Evolutionary conservation across 1,284 basidiomycete genomes (phyloP).

Genomic region (Prillingera fragicola): DNA sequence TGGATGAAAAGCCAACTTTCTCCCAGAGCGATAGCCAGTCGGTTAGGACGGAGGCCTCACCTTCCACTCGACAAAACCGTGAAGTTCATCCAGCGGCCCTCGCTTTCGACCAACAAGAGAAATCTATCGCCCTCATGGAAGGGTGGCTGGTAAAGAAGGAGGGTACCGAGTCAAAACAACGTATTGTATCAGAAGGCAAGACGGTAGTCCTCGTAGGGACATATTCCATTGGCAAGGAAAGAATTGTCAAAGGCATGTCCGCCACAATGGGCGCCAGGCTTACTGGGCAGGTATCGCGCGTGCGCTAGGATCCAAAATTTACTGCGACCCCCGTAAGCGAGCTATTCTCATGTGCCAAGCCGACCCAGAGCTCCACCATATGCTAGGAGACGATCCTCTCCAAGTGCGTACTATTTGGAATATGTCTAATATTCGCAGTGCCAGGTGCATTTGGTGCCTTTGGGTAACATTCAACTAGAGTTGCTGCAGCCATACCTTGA

Average conservation of each 20-base stretch:
- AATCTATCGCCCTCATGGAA: constrained; percentile 47
- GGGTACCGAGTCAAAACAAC: constrained; percentile 26
- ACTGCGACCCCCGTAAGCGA: constrained; percentile 77
- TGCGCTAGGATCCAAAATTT: constrained; percentile 76
- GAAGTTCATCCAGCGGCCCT: constrained; percentile 1
- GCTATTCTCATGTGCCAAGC: constrained; percentile 73
- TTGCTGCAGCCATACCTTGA: constrained; percentile 71
- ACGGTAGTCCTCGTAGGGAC: constrained; percentile 84
- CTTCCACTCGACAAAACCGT: no score
- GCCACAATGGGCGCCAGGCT: constrained; percentile 1
- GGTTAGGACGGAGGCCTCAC: no score
- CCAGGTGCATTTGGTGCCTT: constrained; percentile 77
- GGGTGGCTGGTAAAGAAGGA: constrained; percentile 46
- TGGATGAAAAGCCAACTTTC: no score
- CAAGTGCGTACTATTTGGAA: constrained; percentile 37
- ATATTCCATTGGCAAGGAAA: constrained; percentile 95
- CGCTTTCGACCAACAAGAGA: constrained; percentile 24
- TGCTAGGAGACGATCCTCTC: constrained; percentile 72
- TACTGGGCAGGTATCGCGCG: constrained; percentile 65
- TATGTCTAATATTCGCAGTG: constrained; percentile 49
- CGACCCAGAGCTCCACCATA: constrained; percentile 70
- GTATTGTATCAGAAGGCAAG: no score
- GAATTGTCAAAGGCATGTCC: constrained; percentile 95
- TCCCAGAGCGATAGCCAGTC: no score
- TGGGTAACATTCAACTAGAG: constrained; percentile 72